Base-by-base conservation (phyloP, 352 stramenopile genomes). In the Phytophthora melonis region DNA sequence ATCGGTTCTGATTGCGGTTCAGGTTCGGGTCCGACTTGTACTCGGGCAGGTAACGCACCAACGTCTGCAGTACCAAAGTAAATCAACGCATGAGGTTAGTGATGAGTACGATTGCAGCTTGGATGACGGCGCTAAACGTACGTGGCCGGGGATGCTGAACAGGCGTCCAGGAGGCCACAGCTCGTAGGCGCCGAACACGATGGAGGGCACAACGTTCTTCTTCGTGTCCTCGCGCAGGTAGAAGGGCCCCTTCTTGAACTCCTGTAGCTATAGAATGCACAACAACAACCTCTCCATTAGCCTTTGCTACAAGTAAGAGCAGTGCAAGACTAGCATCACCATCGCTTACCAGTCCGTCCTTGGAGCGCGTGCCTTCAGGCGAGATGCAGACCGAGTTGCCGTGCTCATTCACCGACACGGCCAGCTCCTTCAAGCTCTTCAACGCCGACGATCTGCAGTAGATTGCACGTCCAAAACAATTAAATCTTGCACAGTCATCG, bases 161-260 rank as follows among this genome's bases (percentile, higher is more conserved):
- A 94, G 62, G 43, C 86, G 89, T 47, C 86, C 87, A 56, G 88
- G 88, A 16, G 89, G 80, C 89, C 89, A 96, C 27, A 94, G 72
- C 54, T 96, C 89, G 70, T 91, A 96, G 16, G 89, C 89, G 68
- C 89, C 89, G 68, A 91, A 93, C 5, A 96, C 82, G 19, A 96
- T 79, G 5, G 84, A 83, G 9, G 89, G 89, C 23, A 94, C 72
- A 3, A 96, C 84, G 57, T 92, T 90, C 82, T 93, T 94, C 63
- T 92, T 91, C 43, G 86, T 94, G 63, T 94, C 88, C 23, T 94
- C 87, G 27, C 86, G 85, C 61, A 96, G 65, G 66, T 96, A 95
- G 71, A 96, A 96, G 27, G 89, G 89, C 1, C 89, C 89, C 63
- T 96, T 96, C 76, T 96, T 96, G 72, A 96, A 96, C 52, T 94